Evolutionary conservation across 1,284 basidiomycete species (phyloP).

Genomic region (Agaricales sp.): DNA sequence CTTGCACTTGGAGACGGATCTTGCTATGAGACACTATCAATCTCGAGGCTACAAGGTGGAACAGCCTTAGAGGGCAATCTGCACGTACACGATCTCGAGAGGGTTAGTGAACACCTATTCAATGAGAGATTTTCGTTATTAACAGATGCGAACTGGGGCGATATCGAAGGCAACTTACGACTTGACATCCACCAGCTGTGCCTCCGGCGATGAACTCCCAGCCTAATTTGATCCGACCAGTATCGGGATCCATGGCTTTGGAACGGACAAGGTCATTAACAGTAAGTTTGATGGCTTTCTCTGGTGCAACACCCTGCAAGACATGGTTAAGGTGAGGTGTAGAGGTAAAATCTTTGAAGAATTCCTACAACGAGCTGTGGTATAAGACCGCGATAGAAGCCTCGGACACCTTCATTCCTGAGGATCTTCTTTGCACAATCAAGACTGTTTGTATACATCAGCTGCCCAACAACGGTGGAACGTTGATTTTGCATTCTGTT

Average conservation of each 20-base stretch:
- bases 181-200: constrained; percentile 93
- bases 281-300: constrained; percentile 96
- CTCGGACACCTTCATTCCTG: constrained; percentile 87
- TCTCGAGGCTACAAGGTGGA: constrained; percentile 6
- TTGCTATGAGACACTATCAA: constrained; percentile 44
- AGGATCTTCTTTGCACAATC: constrained; percentile 95
- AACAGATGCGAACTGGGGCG: constrained; percentile 2
- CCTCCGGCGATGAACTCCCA: constrained; percentile 94
- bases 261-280: constrained; percentile 90
- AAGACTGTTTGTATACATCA: constrained; percentile 88
- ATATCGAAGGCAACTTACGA: constrained; percentile 47
- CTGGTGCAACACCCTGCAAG: constrained; percentile 87
- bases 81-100: constrained; percentile 77
- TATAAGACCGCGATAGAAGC: constrained; percentile 94
- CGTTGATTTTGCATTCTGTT: constrained; percentile 94
- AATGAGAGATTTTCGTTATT: constrained; percentile 12
- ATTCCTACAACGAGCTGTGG: constrained; percentile 81
- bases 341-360: constrained; percentile 4
- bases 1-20: constrained; percentile 94
- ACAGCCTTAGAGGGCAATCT: no score
- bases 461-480: constrained; percentile 87
- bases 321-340: constrained; percentile 1
- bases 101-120: constrained; percentile 89
- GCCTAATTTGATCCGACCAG: constrained; percentile 77
- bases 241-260: constrained; percentile 85